phyloP scores from a whole-genome alignment of 2,329 filamentous ascomycete genomes.

The Venturia nashicola region DNA sequence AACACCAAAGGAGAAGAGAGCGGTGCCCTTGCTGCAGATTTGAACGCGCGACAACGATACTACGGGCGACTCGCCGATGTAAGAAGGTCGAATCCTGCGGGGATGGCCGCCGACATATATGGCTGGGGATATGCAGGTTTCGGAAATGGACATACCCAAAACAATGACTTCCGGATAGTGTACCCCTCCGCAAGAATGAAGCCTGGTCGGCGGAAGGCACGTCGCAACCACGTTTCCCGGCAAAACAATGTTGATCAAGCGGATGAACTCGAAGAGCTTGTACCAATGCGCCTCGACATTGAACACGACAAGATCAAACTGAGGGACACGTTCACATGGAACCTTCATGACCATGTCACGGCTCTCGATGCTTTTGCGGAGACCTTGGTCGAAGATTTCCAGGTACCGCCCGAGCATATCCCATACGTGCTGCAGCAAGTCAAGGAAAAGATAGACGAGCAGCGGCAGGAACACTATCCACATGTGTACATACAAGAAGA shows the following conservation, averaged over 20 bases:
- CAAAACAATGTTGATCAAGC: slow-evolving; percentile 77
- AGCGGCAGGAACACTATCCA: slow-evolving; percentile 86
- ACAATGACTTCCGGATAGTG: slow-evolving; percentile 45
- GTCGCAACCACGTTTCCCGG: slow-evolving; percentile 58
- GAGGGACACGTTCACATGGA: slow-evolving; percentile 97
- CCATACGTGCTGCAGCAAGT: slow-evolving; percentile 49
- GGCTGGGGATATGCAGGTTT: slow-evolving; percentile 74
- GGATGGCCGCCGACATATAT: slow-evolving; percentile 38
- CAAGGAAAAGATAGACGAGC: slow-evolving; percentile 70
- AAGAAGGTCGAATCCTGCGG: slow-evolving; percentile 29
- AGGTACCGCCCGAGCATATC: slow-evolving; percentile 57
- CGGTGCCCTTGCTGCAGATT: slow-evolving; percentile 44
- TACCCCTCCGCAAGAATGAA: slow-evolving; percentile 62
- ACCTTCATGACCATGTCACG: slow-evolving; percentile 80
- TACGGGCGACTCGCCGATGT: neutral
- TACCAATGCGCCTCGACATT: slow-evolving; percentile 83
- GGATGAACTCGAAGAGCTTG: slow-evolving; percentile 81
- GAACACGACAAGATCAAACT: slow-evolving; percentile 93
- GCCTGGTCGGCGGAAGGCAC: slow-evolving; percentile 64
- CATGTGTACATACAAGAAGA: slow-evolving; percentile 85
- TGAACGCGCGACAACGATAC: slow-evolving; percentile 36
- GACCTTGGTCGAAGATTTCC: slow-evolving; percentile 77
- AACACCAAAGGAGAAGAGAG: slow-evolving; percentile 32
- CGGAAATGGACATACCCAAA: slow-evolving; percentile 74
- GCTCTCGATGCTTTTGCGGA: slow-evolving; percentile 72